Base-by-base conservation (phyloP, 352 stramenopile species). In the Phytophthora syringae region DNA sequence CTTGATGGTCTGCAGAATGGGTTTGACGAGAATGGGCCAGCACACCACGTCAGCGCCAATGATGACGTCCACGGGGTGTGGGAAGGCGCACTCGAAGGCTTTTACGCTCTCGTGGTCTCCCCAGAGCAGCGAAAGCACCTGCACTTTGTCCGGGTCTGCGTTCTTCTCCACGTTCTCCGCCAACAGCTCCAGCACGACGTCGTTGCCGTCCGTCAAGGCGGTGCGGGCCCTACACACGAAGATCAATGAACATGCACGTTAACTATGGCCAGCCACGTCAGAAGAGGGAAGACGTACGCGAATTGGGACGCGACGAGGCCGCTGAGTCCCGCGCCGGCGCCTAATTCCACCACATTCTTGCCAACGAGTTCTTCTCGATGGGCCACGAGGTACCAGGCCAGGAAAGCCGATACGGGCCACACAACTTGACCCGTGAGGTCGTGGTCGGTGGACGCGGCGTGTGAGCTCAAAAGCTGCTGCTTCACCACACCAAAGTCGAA, bases 361-460 rank as follows among this genome's bases (percentile, higher is more conserved):
- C 65, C 74, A 20, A 22, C 64, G 15, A 89, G 58, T 18, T 84
- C 63, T 0, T 79, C 39, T 0, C 68, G 52, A 20, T 80, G 74
- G 7, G 66, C 51, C 28, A 72, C 52, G 7, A 80, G 53, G 32
- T 77, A 80, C 74, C 78, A 88, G n/a, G 77, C 76, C 22, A 89
- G 58, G 51, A 88, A 84, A 13, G 76, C 70, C 7, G 82, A 92
- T 20, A 91, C 82, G 11, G 80, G 84, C 84, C 82, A 93, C 44
- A 93, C 77, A 0, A 93, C 74, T 84, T 93, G 84, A 36, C 84
- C 84, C 32, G 84, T 93, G 24, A 93, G 67, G 44, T 93, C 82
- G 63, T 89, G 84, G 65, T 91, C 84, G 1, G 84, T 93, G 22
- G 80, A 87, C 9, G 78, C 80, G 13, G 80, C 77, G 21, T 74